phyloP scores from a whole-genome alignment of 2,329 filamentous ascomycete genomes.

The Bipolaris zeicola region DNA sequence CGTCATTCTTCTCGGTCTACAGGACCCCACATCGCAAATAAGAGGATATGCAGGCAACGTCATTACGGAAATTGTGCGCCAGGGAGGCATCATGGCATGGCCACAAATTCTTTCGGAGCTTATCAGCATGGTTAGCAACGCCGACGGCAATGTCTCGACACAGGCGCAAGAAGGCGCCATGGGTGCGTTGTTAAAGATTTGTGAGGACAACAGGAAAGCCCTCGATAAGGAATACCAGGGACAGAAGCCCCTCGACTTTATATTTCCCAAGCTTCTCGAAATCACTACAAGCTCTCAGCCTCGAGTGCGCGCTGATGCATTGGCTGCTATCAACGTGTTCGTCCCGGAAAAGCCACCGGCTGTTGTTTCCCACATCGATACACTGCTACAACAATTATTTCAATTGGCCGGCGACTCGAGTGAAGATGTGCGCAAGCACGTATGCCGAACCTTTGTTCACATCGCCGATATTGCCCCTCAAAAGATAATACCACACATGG shows the following conservation, averaged over 20 bases:
- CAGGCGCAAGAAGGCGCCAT: constrained; percentile 91
- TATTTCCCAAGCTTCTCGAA: constrained; percentile 88
- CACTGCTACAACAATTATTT: constrained; percentile 82
- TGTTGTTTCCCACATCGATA: constrained; percentile 78
- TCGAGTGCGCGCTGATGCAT: constrained; percentile 78
- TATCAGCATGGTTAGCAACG: constrained; percentile 76
- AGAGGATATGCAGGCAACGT: constrained; percentile 90
- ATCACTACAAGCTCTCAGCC: constrained; percentile 78
- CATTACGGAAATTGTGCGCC: constrained; percentile 86
- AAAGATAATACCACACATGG: constrained; percentile 86
- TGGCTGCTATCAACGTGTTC: constrained; percentile 90
- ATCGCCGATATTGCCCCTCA: constrained; percentile 89
- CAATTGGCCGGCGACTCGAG: constrained; percentile 76
- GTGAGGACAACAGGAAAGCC: constrained; percentile 89
- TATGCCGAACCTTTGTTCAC: constrained; percentile 91
- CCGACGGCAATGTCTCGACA: constrained; percentile 67
- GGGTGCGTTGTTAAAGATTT: constrained; percentile 91
- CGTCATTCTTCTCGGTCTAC: constrained; percentile 76
- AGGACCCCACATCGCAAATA: constrained; percentile 81
- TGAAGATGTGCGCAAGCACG: constrained; percentile 85
- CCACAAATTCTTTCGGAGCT: constrained; percentile 87
- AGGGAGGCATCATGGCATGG: constrained; percentile 87
- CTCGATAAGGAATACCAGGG: constrained; percentile 88
- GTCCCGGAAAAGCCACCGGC: constrained; percentile 83
- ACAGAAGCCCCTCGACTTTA: constrained; percentile 82